phyloP scores from a whole-genome alignment of 352 stramenopile genomes.

The Globisporangium emineosum region DNA sequence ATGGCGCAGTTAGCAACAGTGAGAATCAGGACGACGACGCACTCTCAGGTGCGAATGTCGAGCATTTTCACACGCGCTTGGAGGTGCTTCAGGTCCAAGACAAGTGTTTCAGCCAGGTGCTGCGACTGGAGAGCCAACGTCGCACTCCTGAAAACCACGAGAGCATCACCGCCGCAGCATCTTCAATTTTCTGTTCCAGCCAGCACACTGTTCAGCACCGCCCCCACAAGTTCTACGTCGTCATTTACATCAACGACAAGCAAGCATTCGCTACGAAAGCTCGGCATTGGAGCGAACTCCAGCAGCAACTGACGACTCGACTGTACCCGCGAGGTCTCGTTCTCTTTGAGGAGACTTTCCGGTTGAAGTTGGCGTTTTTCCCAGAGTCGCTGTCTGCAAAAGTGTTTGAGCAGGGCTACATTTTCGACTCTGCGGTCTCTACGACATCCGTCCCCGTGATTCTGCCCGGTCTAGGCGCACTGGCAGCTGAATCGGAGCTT shows the following conservation, averaged over 20 bases:
- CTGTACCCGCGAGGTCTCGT: constrained; percentile 26
- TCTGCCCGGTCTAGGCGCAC: constrained; percentile 36
- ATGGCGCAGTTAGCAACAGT: not conserved
- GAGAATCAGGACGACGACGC: not conserved
- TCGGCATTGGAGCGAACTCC: constrained; percentile 9
- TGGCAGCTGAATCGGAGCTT: not conserved
- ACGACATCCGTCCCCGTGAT: constrained; percentile 47
- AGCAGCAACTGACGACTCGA: not conserved
- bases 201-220: not conserved
- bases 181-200: not conserved
- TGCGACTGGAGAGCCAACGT: constrained; percentile 16
- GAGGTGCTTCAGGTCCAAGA: constrained; percentile 35
- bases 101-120: constrained; percentile 27
- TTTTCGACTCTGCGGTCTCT: constrained; percentile 39
- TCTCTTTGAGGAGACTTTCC: constrained; percentile 43
- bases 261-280: constrained; percentile 31
- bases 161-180: too few species aligned
- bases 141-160: not conserved
- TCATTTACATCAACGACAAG: constrained; percentile 40
- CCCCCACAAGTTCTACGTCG: constrained; percentile 30
- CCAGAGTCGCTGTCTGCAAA: constrained; percentile 41
- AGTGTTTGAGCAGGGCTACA: constrained; percentile 44
- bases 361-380: constrained; percentile 46
- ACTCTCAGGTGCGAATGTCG: not conserved
- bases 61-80: constrained; percentile 25